Conservation (phyloP, 1,139 yeast species). For the Candida mesenterica region DNA sequence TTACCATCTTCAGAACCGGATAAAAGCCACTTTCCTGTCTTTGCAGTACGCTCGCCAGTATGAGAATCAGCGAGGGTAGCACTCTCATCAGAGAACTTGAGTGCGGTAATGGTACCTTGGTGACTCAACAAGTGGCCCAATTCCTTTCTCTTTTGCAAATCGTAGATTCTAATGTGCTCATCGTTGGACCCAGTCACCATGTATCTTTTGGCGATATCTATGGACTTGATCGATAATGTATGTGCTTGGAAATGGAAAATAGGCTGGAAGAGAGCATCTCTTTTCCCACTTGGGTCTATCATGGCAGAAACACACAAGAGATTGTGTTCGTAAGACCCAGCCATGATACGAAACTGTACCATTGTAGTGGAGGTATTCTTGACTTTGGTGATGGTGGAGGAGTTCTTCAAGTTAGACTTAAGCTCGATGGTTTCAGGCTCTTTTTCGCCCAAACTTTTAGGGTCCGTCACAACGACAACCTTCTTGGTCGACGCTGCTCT, state of each 20-base stretch:
- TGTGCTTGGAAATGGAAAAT: constrained; percentile 96
- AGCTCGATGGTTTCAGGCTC: constrained; percentile 8
- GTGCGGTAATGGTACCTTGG: constrained; percentile 79
- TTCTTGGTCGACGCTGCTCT: constrained; percentile 1
- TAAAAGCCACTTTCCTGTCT: constrained; percentile 79
- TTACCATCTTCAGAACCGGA: constrained; percentile 92
- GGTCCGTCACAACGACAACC: too few species aligned
- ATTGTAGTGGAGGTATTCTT: constrained; percentile 5
- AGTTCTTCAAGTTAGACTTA: constrained; percentile 11
- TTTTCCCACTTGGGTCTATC: constrained; percentile 31
- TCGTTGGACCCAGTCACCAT: constrained; percentile 94
- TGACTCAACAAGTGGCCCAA: constrained; percentile 88
- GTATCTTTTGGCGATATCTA: constrained; percentile 81
- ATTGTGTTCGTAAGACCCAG: constrained; percentile 95
- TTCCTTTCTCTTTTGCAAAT: constrained; percentile 90
- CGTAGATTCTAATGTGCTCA: constrained; percentile 93
- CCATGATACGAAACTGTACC: constrained; percentile 69
- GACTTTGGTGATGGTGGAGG: constrained; percentile 7
- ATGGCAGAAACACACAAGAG: constrained; percentile 78
- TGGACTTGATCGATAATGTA: constrained; percentile 77
- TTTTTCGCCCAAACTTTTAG: too few species aligned
- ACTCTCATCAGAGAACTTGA: constrained; percentile 63
- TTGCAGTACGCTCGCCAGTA: constrained; percentile 22
- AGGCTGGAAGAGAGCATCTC: constrained; percentile 74
- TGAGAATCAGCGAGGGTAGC: constrained; percentile 16